phyloP scores from a whole-genome alignment of 2,329 filamentous ascomycete species.

The Colletotrichum truncatum region DNA sequence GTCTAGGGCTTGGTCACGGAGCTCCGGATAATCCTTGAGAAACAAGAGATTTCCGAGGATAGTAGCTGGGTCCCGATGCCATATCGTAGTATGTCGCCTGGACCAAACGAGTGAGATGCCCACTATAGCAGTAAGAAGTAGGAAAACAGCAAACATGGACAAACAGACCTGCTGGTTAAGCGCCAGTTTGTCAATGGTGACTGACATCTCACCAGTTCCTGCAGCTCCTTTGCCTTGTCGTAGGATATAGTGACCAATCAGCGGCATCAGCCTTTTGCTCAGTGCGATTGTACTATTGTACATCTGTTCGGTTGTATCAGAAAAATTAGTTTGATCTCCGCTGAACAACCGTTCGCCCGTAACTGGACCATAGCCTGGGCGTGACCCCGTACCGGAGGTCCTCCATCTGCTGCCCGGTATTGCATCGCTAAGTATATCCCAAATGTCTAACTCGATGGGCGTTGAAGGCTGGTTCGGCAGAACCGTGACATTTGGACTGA shows the following conservation, averaged over 20 bases:
- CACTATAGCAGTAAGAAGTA: neutral
- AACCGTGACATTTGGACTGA: neutral
- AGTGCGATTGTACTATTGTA: neutral
- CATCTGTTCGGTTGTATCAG: slow-evolving; percentile 1
- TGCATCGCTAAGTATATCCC: neutral
- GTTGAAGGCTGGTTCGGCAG: neutral
- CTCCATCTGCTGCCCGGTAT: neutral
- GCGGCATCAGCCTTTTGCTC: neutral
- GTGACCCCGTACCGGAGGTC: too few relatives aligned
- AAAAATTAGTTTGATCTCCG: neutral
- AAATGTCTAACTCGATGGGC: neutral
- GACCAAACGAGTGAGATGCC: neutral
- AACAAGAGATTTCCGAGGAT: slow-evolving; percentile 12
- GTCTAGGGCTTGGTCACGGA: too few relatives aligned
- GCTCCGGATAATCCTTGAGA: neutral
- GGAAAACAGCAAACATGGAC: neutral
- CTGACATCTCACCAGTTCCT: neutral
- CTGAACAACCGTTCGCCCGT: neutral
- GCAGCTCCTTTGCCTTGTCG: neutral
- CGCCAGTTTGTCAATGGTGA: neutral
- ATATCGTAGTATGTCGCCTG: neutral
- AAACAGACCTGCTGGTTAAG: slow-evolving; percentile 5
- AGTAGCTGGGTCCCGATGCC: slow-evolving; percentile 10
- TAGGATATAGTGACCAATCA: slow-evolving; percentile 10
- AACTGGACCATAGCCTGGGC: neutral